Evolutionary conservation across 306 rosid species (phyloP).

Genomic region (Urtica urens): DNA sequence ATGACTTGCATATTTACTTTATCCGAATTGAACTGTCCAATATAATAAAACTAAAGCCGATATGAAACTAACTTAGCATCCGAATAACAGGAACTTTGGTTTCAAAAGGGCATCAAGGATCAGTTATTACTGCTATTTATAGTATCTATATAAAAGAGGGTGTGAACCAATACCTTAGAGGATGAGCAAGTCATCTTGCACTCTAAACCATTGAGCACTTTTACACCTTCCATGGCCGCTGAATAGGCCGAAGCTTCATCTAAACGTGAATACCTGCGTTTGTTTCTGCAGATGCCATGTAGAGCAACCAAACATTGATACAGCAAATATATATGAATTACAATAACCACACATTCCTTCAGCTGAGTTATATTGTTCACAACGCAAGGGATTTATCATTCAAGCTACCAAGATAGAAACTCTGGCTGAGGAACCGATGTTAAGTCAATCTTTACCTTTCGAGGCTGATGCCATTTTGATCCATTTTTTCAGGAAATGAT

Average conservation of each 20-base stretch:
- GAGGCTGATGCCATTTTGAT: conserved; percentile 49
- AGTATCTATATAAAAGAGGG: not conserved
- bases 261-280: conserved; percentile 29
- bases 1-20: too few species aligned
- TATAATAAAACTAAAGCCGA: too few species aligned
- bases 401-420: too few species aligned
- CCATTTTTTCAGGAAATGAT: conserved; percentile 58
- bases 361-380: not conserved
- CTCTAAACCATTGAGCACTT: conserved; percentile 78
- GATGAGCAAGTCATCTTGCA: conserved; percentile 92
- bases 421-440: too few species aligned
- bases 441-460: too few species aligned
- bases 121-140: too few species aligned
- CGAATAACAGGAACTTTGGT: too few species aligned
- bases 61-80: too few species aligned
- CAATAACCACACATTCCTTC: not conserved
- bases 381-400: not conserved
- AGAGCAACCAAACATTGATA: conserved; percentile 5
- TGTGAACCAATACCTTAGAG: conserved; percentile 49
- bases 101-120: too few species aligned
- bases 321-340: not conserved
- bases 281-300: conserved; percentile 48
- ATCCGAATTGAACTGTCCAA: too few species aligned
- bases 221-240: conserved; percentile 63
- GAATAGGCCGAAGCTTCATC: conserved; percentile 60